Base-by-base conservation (phyloP, 164 flowering plant genomes). In the Piper longum region DNA sequence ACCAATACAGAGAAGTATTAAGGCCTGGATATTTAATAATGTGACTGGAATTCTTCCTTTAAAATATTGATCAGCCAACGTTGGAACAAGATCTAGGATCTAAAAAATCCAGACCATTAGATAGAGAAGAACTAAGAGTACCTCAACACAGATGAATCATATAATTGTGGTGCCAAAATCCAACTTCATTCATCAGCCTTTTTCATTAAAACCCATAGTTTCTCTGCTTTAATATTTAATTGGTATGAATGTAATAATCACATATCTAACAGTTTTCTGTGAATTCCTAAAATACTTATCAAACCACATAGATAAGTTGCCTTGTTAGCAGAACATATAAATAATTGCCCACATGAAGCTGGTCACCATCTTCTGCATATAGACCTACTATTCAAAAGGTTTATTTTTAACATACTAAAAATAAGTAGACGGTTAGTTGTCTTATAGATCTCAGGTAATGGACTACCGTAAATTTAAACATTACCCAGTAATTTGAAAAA, bases 1-100 rank as follows among this genome's bases (percentile, higher is more conserved):
- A 54, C 98, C 96, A 65, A 82, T 72, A 74, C 90, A 83, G 26
- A 95, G 85, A 69, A 95, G 76, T 64, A 89, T 77, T 42, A 91
- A 80, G 60, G 88, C 87, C 76, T 91, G 96, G 56, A 73, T 78
- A 71, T 76, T 75, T 16, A 91, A 80, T 54, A 95, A 60, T 18
- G 84, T 64, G 62, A 91, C 89, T 17, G 96, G 96, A 72, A 95
- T 66, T 75, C 78, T 83, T 77, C 71, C 87, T 70, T 69, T 75
- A 70, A 86, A 89, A 74, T 86, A 95, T 18, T 72, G 74, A 43
- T 72, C 81, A 52, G 91, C 84, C 62, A 95, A 83, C 41, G 40
- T 57, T 13, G 81, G 79, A 61, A 76, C 78, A 60, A 82, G 68
- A 67, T 85, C 87, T 7, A 74, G 64, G 39, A 86, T 86, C 99